These are phyloP conservation scores for Prunella vulgaris DNA, from an alignment of 257 asterid genomes.

Conservation along the genomic window DNA sequence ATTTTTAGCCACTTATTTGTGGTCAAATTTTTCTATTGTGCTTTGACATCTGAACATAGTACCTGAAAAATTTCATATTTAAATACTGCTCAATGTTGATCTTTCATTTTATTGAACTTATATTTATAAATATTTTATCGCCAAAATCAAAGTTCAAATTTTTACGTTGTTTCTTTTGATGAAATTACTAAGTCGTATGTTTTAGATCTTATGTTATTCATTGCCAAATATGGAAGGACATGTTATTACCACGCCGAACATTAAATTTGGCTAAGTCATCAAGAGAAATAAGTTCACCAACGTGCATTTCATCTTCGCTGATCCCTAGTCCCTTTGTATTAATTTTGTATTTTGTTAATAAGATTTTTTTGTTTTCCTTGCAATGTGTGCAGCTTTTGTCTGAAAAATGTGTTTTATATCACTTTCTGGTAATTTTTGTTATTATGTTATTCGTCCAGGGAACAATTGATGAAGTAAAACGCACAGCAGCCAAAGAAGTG, in stretches of 20 bases:
- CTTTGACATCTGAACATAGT: background rate
- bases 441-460: constrained; percentile 40
- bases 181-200: background rate
- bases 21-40: background rate
- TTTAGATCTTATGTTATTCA: background rate
- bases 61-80: background rate
- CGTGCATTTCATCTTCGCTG: background rate
- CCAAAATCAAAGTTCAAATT: background rate
- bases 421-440: constrained; percentile 15
- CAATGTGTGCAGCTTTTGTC: background rate
- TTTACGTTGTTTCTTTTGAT: background rate
- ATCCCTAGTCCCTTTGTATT: background rate
- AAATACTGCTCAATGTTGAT: background rate
- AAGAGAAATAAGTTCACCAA: background rate
- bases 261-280: background rate
- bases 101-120: background rate
- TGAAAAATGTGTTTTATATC: background rate
- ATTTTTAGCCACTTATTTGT: background rate
- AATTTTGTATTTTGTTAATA: background rate
- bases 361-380: constrained; percentile 1
- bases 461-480: constrained; percentile 93
- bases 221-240: background rate
- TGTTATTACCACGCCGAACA: background rate
- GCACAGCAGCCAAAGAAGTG: constrained; percentile 86
- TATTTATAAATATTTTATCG: background rate